Conservation (phyloP, 495 filamentous ascomycete species). For the Aspergillus funiculosus region DNA sequence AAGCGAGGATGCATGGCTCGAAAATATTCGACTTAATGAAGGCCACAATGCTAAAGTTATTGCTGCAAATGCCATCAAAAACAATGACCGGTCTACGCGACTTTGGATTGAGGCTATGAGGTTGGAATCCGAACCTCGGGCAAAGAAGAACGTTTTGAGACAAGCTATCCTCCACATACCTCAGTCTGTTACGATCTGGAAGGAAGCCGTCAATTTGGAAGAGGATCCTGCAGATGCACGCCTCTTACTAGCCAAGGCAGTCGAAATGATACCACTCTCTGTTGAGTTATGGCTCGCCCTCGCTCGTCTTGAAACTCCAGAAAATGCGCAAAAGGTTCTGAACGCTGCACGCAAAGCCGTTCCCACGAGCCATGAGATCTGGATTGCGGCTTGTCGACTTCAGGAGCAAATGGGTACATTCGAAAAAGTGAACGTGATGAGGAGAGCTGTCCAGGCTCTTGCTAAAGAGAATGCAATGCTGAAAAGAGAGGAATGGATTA, state of each 20-base stretch:
- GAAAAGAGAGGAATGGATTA: slow-evolving; percentile 94
- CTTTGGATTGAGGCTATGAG: slow-evolving; percentile 96
- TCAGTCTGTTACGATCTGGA: slow-evolving; percentile 91
- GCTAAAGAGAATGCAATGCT: slow-evolving; percentile 91
- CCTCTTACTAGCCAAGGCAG: slow-evolving; percentile 83
- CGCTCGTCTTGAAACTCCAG: slow-evolving; percentile 78
- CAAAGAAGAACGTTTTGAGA: slow-evolving; percentile 84
- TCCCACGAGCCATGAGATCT: slow-evolving; percentile 86
- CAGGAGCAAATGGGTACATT: slow-evolving; percentile 82
- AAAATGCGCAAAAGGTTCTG: slow-evolving; percentile 87
- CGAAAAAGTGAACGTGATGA: slow-evolving; percentile 83
- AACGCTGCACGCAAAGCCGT: slow-evolving; percentile 93
- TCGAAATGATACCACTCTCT: slow-evolving; percentile 86
- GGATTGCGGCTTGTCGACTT: slow-evolving; percentile 88
- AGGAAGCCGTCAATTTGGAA: slow-evolving; percentile 92
- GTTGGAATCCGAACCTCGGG: slow-evolving; percentile 69
- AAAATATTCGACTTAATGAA: slow-evolving; percentile 88
- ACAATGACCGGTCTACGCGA: slow-evolving; percentile 79
- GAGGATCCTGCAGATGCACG: slow-evolving; percentile 81
- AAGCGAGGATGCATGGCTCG: slow-evolving; percentile 91
- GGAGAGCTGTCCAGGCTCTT: slow-evolving; percentile 83
- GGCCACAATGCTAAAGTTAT: slow-evolving; percentile 91
- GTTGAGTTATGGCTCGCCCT: slow-evolving; percentile 94
- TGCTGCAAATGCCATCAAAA: slow-evolving; percentile 87
- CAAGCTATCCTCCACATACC: slow-evolving; percentile 85